These are phyloP conservation scores for Schwanniomyces yamadae DNA, from an alignment of 805 yeast genomes.

Conservation along the genomic window DNA sequence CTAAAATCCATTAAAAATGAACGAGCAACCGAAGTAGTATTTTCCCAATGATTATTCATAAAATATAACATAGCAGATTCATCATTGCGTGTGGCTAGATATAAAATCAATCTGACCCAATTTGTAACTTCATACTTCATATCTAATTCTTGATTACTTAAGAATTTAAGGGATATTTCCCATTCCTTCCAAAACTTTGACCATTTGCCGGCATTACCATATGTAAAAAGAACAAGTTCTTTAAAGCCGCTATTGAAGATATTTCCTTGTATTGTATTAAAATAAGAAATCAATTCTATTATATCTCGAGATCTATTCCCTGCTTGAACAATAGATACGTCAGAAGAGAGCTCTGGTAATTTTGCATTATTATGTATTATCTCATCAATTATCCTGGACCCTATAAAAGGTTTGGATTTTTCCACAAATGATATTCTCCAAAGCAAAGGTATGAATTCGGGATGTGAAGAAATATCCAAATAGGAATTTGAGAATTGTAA, in stretches of 20 bases:
- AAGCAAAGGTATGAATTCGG: slow-evolving; percentile 33
- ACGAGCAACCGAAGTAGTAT: slow-evolving; percentile 18
- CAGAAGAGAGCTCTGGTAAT: slow-evolving; percentile 5
- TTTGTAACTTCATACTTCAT: slow-evolving; percentile 4
- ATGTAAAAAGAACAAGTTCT: slow-evolving; percentile 35
- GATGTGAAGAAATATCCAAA: slow-evolving; percentile 22
- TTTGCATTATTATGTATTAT: slow-evolving; percentile 17
- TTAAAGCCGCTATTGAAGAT: slow-evolving; percentile 17
- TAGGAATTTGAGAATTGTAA: slow-evolving; percentile 24
- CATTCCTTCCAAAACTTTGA: slow-evolving; percentile 38
- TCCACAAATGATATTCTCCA: slow-evolving; percentile 30
- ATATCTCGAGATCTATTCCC: slow-evolving; percentile 31
- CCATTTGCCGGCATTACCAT: slow-evolving; percentile 42
- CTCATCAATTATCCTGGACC: slow-evolving; percentile 24
- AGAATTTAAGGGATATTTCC: slow-evolving; percentile 22
- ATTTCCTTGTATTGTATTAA: slow-evolving; percentile 13
- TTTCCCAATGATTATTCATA: slow-evolving; percentile 30
- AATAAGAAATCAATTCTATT: slow-evolving; percentile 22
- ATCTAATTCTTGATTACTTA: slow-evolving; percentile 5
- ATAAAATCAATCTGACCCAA: slow-evolving; percentile 37
- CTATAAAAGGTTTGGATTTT: slow-evolving; percentile 13
- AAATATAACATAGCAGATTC: slow-evolving; percentile 25
- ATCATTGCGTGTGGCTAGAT: slow-evolving; percentile 28
- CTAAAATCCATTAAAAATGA: slow-evolving; percentile 23
- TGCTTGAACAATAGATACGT: slow-evolving; percentile 18